Base-by-base conservation (phyloP, 73 alveolate genomes). In the Blepharisma japonicum region DNA sequence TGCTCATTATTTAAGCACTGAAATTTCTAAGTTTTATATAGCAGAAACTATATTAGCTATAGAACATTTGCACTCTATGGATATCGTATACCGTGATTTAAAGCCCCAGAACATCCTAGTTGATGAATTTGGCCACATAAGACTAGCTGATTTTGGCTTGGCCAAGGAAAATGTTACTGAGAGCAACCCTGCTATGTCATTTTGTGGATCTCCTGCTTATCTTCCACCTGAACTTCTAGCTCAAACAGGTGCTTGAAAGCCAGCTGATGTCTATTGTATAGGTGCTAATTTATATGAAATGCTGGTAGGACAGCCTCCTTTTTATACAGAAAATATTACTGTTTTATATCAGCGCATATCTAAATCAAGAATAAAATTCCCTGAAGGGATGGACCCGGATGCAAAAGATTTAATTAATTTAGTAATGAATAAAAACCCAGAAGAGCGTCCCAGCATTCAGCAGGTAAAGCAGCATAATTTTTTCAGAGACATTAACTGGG, bases 141-240 rank as follows among this genome's bases (percentile, higher is more conserved):
- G 80, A 79, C 74, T 87, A 66, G 88, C 89, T 21, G 92, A 87
- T 78, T 87, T 87, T 79, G 92, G 94, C 8, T 39, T 87, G 11
- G 92, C 90, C 9, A 87, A 87, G 77, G 94, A 87, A 66, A 89
- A 86, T 21, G 83, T 83, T 6, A 66, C 77, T n/a, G 91, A 87
- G 67, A 55, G 50, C 0, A 83, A 78, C 66, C 71, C 66, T 42
- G 68, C 94, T 18, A 87, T 77, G 80, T 80, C 90, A 68, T 87
- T 87, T 72, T 87, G 90, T 7, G 94, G 94, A 25, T 83, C 94
- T 11, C 94, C 94, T 0, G 94, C 94, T 54, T 87, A 87, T 79
- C 79, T 87, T 6, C 39, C 94, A 20, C 94, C 94, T 0, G 94
- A 87, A 77, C 76, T 87, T 83, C 14, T 87, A 25, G 80, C 77